These are phyloP conservation scores for Penicillium freii DNA, from an alignment of 2,329 filamentous ascomycete genomes.

Conservation along the genomic window DNA sequence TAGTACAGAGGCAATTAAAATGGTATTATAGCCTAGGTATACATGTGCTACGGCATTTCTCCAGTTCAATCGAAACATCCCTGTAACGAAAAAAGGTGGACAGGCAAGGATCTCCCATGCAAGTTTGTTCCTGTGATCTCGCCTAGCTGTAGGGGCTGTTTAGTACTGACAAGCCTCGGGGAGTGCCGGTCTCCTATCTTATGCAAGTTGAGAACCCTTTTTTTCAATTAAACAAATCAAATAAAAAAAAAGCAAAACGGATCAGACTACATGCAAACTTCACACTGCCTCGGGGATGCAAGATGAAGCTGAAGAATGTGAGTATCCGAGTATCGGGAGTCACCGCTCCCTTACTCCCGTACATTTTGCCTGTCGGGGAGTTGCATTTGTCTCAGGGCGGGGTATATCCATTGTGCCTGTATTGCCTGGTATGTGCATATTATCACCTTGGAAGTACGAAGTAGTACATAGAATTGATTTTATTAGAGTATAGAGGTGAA, in stretches of 20 bases:
- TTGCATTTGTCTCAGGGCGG: constrained; percentile 7
- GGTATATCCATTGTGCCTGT: background rate
- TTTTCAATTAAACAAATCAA: no score
- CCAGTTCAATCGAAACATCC: background rate
- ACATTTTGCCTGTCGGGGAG: background rate
- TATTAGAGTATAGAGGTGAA: background rate
- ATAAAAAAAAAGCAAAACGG: background rate
- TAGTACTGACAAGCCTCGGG: constrained; percentile 1
- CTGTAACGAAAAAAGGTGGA: background rate
- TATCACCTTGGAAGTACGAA: background rate
- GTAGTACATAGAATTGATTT: background rate
- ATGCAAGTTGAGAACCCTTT: background rate
- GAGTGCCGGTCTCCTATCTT: constrained; percentile 5
- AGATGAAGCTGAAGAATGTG: constrained; percentile 9
- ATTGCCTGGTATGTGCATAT: constrained; percentile 7
- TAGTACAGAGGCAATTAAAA: background rate
- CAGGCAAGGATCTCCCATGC: constrained; percentile 4
- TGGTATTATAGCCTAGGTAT: constrained; percentile 1
- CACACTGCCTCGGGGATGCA: constrained; percentile 7
- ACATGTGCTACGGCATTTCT: background rate
- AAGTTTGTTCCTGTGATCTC: background rate
- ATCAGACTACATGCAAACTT: background rate
- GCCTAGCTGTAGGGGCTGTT: background rate
- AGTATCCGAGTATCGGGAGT: background rate
- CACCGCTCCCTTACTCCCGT: constrained; percentile 2